Evolutionary conservation across 495 filamentous ascomycete genomes (phyloP).

Genomic region (Tuber microsphaerosporum): DNA sequence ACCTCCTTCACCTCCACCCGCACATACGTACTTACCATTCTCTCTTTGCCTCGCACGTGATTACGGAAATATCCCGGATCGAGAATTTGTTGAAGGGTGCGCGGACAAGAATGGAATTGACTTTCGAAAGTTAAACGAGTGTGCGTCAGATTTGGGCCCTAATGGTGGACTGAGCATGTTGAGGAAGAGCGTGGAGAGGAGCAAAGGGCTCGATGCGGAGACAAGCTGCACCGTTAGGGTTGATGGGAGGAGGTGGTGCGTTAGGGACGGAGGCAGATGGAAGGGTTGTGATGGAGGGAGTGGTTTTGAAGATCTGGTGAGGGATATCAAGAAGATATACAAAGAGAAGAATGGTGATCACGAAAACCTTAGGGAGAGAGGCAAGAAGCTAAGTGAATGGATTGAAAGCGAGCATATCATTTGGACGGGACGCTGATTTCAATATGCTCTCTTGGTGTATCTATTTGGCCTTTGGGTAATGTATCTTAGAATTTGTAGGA

Average conservation of each 20-base stretch:
- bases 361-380: background rate
- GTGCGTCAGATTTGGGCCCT: conserved; percentile 55
- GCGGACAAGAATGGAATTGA: conserved; percentile 81
- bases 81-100: conserved; percentile 69
- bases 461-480: background rate
- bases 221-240: conserved; percentile 86
- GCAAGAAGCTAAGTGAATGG: background rate
- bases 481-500: background rate
- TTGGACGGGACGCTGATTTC: background rate
- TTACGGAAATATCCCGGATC: conserved; percentile 66
- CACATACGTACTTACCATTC: conserved; percentile 84
- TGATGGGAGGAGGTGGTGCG: conserved; percentile 69
- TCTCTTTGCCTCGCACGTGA: conserved; percentile 72
- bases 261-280: conserved; percentile 75
- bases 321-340: conserved; percentile 61
- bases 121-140: conserved; percentile 75
- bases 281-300: conserved; percentile 66
- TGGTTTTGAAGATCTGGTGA: conserved; percentile 63
- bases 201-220: conserved; percentile 57
- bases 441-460: background rate
- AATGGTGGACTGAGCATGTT: conserved; percentile 65
- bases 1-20: conserved; percentile 50
- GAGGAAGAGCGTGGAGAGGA: conserved; percentile 65
- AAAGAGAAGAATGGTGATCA: conserved; percentile 47
- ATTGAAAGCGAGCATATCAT: background rate